phyloP scores from a whole-genome alignment of 129 eudicot genomes.

The Pseudognaphalium luteoalbum region DNA sequence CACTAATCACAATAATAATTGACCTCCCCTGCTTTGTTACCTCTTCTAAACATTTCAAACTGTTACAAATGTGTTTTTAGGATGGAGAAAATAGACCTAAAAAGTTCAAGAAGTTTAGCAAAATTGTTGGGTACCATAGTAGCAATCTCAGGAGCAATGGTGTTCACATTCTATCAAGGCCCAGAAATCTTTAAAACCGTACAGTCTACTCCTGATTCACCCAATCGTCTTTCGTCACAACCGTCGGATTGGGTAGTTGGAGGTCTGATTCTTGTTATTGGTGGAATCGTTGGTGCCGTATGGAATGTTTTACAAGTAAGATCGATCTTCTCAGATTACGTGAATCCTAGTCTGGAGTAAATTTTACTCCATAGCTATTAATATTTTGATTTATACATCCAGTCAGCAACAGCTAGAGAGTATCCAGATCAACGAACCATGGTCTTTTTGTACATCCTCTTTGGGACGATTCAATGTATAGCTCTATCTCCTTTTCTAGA shows the following conservation, averaged over 20 bases:
- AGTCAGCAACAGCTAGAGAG: slow-evolving; percentile 26
- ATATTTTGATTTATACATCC: background rate
- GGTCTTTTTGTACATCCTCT: slow-evolving; percentile 13
- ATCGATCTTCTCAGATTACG: background rate
- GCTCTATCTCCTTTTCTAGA: slow-evolving; percentile 11
- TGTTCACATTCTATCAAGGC: slow-evolving; percentile 41
- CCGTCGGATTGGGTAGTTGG: slow-evolving; percentile 30
- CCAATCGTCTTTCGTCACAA: background rate
- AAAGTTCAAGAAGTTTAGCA: slow-evolving; percentile 33
- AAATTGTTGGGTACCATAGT: slow-evolving; percentile 35
- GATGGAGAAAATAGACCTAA: slow-evolving; percentile 39
- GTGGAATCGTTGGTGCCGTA: background rate
- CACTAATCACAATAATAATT: too few relatives aligned
- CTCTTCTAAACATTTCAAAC: background rate
- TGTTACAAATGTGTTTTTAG: background rate
- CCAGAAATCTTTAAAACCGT: slow-evolving; percentile 22
- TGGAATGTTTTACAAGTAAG: slow-evolving; percentile 34
- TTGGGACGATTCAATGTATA: slow-evolving; percentile 13
- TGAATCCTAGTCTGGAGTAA: background rate
- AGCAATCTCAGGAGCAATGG: slow-evolving; percentile 38
- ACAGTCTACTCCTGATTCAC: background rate
- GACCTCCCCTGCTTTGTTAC: too few relatives aligned
- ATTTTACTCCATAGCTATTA: background rate
- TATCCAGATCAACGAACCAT: slow-evolving; percentile 25
- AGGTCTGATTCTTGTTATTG: slow-evolving; percentile 14